Evolutionary conservation across 2,329 filamentous ascomycete species (phyloP), one percentile per base, ranked within the genome.

Genomic region (Rutstroemia sydowiana): DNA sequence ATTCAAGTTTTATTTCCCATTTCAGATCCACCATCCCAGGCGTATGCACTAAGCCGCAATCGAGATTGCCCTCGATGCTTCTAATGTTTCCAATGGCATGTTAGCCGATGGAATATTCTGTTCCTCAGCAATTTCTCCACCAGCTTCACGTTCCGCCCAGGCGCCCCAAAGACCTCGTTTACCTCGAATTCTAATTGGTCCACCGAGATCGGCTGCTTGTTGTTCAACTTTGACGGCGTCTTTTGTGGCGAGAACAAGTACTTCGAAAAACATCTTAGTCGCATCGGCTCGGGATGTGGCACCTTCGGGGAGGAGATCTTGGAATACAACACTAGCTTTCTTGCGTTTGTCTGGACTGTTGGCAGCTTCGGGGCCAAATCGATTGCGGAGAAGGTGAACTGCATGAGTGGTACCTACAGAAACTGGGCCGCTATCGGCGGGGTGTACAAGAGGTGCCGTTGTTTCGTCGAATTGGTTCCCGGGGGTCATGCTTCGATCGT

Each of bases 201-300:
- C 87, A 45, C 91, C 91, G 23, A 97, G 78, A 34, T 77, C 65
- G 13, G 78, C 79, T 56, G 84, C 75, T 45, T 79, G 79, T 70
- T 98, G 93, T 67, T 97, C 92, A 23, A 97, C 89, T 71, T 95
- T 95, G 71, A 98, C 87, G 26, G 93, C 93, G 67, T 98, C 93
- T 73, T 98, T 98, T 39, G 93, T 98, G 5, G 92, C 93, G 43
- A 98, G 77, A 3, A 98, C 93, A 21, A 98, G 76, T 50, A 93
- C 85, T 71, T 98, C 93, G 63, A 98, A 98, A 74, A 98, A 98
- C 90, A 98, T 96, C 77, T 96, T 96, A 40, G 93, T 98, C 0
- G 93, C 93, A 63, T 97, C 93, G 8, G 87, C 86, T 69, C 88
- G 88, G 59, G 79, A 89, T 0, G 92, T 92, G 55, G 79, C 80